These are phyloP conservation scores for Peronospora tabacina DNA, from an alignment of 352 stramenopile genomes.

Conservation along the genomic window DNA sequence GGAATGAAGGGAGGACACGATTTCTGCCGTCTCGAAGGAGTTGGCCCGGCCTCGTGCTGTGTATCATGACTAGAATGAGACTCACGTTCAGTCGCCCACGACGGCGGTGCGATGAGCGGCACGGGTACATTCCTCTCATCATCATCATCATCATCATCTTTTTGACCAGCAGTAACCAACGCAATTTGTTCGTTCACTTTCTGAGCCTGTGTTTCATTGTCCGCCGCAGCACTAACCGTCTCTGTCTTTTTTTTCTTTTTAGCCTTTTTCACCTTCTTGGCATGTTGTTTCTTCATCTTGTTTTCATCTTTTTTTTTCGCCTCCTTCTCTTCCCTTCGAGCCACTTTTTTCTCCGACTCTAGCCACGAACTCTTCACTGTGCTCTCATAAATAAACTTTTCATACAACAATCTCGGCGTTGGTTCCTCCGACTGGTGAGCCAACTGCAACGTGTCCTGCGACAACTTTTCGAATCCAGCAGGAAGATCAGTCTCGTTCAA, in stretches of 20 bases:
- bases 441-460: conserved; percentile 50
- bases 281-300: conserved; percentile 25
- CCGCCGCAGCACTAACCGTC: neutral
- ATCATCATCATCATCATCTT: neutral
- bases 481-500: conserved; percentile 62
- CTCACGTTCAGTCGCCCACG: conserved; percentile 1
- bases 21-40: conserved; percentile 3
- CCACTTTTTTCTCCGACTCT: conserved; percentile 7
- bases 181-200: neutral
- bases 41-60: neutral
- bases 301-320: conserved; percentile 2
- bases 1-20: conserved; percentile 7
- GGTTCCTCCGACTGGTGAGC: conserved; percentile 39
- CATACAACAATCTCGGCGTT: conserved; percentile 55
- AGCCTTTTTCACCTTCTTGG: conserved; percentile 26
- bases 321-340: neutral
- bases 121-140: neutral
- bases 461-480: conserved; percentile 52
- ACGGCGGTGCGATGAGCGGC: conserved; percentile 1
- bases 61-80: neutral
- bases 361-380: conserved; percentile 36
- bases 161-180: neutral
- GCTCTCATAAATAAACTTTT: conserved; percentile 86
- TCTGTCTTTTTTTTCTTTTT: conserved; percentile 23
- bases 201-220: neutral